Evolutionary conservation across 768 basidiomycete genomes (phyloP), one percentile per base, ranked within the genome.

Genomic region (Auriculariales sp.): DNA sequence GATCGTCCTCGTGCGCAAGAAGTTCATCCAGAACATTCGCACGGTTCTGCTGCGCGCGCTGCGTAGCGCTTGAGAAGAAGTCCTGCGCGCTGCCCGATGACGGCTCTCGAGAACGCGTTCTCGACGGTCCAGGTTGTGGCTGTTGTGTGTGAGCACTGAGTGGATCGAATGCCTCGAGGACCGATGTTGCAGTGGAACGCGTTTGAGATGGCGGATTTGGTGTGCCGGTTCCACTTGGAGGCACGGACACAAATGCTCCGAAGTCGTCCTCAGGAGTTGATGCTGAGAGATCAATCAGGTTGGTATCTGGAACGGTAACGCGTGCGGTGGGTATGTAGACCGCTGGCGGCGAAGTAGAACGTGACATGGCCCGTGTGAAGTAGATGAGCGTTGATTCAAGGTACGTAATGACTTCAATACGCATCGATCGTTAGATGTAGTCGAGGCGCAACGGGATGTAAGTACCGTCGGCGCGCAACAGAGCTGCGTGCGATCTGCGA

Each of bases 1-100:
- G 82, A 59, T 86, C 82, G 47, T 83, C 79, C 61, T 85, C 74
- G 52, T 81, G 75, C 52, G 70, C 56, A 31, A 85, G 59, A 30
- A 86, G 61, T 58, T 87, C 83, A 39, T 81, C 74, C 46, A 86
- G 64, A 4, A 85, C 64, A 22, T 64, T 68, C 49, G 69, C 70
- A 52, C 74, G 67, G 46, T 71, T 77, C 32, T 66, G 68, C 47
- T 76, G 74, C 0, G 73, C 68, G 9, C 78, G 72, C 0, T 64
- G 64, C 57, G 70, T 78, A 10, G 83, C 80, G 29, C 70, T 70
- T 46, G 74, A 67, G 3, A 72, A 71, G 50, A 85, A 81, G 42
- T 67, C 66, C 50, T 77, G 6, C 7, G 35, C n/a, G 22, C n/a
- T 24, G 27, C 14, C 4, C 39, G n/a, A n/a, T n/a, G n/a, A 25